phyloP scores from a whole-genome alignment of 2,329 filamentous ascomycete genomes.

The Calonectria pauciramosa region DNA sequence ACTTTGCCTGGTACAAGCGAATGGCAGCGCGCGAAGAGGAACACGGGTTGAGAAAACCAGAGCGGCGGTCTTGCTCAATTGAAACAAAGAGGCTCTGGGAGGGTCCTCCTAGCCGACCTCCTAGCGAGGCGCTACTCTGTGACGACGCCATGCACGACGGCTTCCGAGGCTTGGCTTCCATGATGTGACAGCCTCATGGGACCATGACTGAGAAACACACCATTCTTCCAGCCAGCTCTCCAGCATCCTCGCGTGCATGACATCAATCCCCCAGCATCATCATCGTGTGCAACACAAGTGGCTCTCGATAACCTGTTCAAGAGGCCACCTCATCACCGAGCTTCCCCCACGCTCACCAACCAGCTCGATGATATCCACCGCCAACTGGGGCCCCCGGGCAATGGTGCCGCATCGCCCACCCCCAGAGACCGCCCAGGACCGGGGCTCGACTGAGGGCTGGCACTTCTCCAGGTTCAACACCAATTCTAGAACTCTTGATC shows the following conservation, averaged over 20 bases:
- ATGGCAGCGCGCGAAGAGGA: constrained; percentile 2
- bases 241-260: not conserved
- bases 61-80: not conserved
- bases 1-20: not conserved
- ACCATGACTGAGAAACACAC: constrained; percentile 8
- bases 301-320: not conserved
- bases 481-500: constrained; percentile 20
- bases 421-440: constrained; percentile 8
- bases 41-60: not conserved
- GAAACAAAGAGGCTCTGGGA: not conserved
- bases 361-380: constrained; percentile 1
- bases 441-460: constrained; percentile 11
- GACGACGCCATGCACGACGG: not conserved
- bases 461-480: constrained; percentile 15
- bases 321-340: constrained; percentile 16
- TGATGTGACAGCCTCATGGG: not conserved
- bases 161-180: not conserved
- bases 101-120: constrained; percentile 5
- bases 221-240: not conserved
- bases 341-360: constrained; percentile 12
- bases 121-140: constrained; percentile 17
- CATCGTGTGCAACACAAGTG: not conserved
- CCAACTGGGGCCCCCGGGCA: constrained; percentile 17
- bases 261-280: not conserved
- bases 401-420: constrained; percentile 14